Percentiles rank a stretch among this genome's conserved stretches.
These are phyloP conservation scores for Mycoemilia scoparia DNA, from an alignment of 192 early-diverging fungal genomes.

Conservation along the genomic window DNA sequence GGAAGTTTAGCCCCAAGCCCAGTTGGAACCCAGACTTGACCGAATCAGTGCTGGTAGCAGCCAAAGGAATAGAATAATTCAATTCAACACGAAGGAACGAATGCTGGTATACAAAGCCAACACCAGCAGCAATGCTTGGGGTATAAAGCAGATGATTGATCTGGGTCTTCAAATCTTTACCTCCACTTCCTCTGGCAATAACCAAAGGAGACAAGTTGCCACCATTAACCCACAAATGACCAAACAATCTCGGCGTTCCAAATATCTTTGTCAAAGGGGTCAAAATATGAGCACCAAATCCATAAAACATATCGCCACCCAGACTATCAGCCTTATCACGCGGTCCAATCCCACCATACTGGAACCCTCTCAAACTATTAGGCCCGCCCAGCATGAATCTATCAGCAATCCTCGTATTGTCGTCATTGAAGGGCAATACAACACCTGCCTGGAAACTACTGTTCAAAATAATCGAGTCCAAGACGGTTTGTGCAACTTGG, in stretches of 20 bases:
- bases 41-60: constrained; percentile 38
- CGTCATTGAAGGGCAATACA: constrained; percentile 35
- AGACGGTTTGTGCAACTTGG: constrained; percentile 38
- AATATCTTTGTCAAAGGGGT: constrained; percentile 58
- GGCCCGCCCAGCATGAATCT: constrained; percentile 81
- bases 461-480: constrained; percentile 29
- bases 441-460: constrained; percentile 42
- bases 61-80: constrained; percentile 73
- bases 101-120: constrained; percentile 75
- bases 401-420: constrained; percentile 52
- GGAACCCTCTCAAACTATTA: constrained; percentile 72
- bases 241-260: constrained; percentile 39
- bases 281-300: constrained; percentile 58
- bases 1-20: constrained; percentile 70
- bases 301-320: constrained; percentile 75
- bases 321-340: constrained; percentile 60
- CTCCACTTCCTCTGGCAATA: constrained; percentile 8
- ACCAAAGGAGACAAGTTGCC: constrained; percentile 46
- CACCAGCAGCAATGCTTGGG: constrained; percentile 56
- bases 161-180: constrained; percentile 4
- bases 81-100: constrained; percentile 73
- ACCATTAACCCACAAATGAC: constrained; percentile 77
- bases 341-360: constrained; percentile 72
- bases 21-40: constrained; percentile 65
- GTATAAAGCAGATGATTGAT: constrained; percentile 27